Percentiles rank a stretch among this genome's conserved stretches.
Conservation (phyloP, 1,284 basidiomycete genomes). For the Irpex lacteus region DNA sequence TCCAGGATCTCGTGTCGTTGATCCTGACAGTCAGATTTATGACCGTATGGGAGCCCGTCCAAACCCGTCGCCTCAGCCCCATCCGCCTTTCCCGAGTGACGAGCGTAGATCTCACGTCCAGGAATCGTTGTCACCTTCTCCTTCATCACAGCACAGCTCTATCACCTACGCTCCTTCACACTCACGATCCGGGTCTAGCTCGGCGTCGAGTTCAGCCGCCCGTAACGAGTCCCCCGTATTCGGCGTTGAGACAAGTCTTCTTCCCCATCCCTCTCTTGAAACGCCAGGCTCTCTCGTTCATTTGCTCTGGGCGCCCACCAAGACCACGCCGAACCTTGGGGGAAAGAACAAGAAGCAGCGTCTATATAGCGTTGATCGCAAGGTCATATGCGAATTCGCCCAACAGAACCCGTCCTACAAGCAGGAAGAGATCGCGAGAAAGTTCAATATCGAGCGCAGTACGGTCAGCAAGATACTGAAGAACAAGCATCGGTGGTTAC, state of each 20-base stretch:
- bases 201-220: constrained; percentile 19
- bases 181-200: constrained; percentile 39
- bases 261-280: constrained; percentile 11
- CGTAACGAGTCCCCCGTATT: constrained; percentile 19
- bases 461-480: constrained; percentile 94
- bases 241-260: not conserved
- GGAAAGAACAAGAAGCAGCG: constrained; percentile 59
- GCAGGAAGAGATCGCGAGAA: constrained; percentile 79
- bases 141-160: not conserved
- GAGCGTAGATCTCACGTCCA: not conserved
- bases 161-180: constrained; percentile 29
- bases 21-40: not conserved
- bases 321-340: not conserved
- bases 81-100: not conserved
- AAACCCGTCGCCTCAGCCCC: not conserved
- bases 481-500: constrained; percentile 79
- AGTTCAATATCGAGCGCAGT: constrained; percentile 82
- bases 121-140: not conserved
- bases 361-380: constrained; percentile 71
- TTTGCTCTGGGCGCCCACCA: constrained; percentile 51
- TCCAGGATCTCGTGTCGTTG: not conserved
- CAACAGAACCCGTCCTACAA: constrained; percentile 59
- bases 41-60: not conserved
- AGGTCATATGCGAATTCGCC: constrained; percentile 73
- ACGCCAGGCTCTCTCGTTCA: constrained; percentile 51